phyloP scores from a whole-genome alignment of 176 grass and related monocot species.

The Oryza australiensis region DNA sequence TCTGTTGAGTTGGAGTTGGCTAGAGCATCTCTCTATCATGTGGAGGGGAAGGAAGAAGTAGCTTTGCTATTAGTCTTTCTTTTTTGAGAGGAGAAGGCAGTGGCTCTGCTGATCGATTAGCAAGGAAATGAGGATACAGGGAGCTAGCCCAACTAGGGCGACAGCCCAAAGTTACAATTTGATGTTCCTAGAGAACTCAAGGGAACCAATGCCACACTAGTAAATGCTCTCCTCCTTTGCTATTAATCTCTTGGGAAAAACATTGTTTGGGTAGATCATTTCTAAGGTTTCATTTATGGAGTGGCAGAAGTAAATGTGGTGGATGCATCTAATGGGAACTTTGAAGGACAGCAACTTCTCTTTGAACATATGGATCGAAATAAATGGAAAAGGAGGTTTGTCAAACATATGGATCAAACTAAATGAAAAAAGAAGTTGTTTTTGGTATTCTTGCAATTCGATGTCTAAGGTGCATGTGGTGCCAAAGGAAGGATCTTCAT shows the following conservation, averaged over 20 bases:
- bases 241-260: constrained; percentile 25
- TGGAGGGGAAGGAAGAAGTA: constrained; percentile 35
- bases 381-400: constrained; percentile 29
- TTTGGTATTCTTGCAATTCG: constrained; percentile 44
- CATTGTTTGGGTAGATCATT: constrained; percentile 16
- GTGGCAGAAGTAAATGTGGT: constrained; percentile 28
- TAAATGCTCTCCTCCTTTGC: background rate
- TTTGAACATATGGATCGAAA: constrained; percentile 27
- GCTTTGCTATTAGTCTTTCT: background rate
- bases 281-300: constrained; percentile 29
- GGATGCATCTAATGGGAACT: constrained; percentile 27
- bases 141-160: too few relatives aligned
- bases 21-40: constrained; percentile 36
- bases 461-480: constrained; percentile 10
- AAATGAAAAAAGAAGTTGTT: constrained; percentile 30
- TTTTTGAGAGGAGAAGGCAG: background rate
- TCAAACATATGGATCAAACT: background rate
- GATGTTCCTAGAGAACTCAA: background rate
- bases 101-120: background rate
- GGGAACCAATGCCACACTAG: background rate
- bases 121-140: background rate
- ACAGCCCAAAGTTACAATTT: background rate
- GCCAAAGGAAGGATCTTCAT: constrained; percentile 15
- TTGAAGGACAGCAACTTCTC: constrained; percentile 19
- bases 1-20: constrained; percentile 18